Percentiles rank a stretch among this genome's conserved stretches.
Conservation (phyloP, 225 moss, liverwort and hornwort species). For the Polytrichum commune region DNA sequence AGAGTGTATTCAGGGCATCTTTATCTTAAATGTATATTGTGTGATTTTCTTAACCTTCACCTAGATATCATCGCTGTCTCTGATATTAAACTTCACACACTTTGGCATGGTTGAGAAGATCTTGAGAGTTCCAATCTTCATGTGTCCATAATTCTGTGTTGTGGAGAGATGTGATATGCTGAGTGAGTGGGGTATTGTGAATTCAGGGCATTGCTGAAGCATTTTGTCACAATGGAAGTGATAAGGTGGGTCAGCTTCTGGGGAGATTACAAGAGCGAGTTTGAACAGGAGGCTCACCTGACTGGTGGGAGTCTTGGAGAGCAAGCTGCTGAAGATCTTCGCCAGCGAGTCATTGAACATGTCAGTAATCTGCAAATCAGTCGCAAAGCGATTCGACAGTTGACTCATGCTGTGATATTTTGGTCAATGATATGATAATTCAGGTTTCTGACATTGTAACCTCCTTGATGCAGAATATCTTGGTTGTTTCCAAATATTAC, state of each 20-base stretch:
- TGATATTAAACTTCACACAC: too few relatives aligned
- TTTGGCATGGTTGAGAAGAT: too few relatives aligned
- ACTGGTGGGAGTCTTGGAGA: constrained; percentile 83
- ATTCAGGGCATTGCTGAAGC: constrained; percentile 87
- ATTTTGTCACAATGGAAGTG: constrained; percentile 67
- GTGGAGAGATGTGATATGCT: too few relatives aligned
- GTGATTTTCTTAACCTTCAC: too few relatives aligned
- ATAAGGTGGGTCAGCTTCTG: constrained; percentile 58
- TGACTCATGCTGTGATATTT: too few relatives aligned
- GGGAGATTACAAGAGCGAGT: constrained; percentile 79
- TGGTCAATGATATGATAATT: too few relatives aligned
- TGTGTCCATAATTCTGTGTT: too few relatives aligned
- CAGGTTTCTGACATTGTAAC: not conserved
- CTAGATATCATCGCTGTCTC: too few relatives aligned
- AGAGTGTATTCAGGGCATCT: too few relatives aligned
- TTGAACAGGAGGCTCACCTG: constrained; percentile 69
- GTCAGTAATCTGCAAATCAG: constrained; percentile 30
- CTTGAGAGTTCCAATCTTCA: too few relatives aligned
- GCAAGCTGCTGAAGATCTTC: constrained; percentile 82
- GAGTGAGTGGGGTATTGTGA: constrained; percentile 1
- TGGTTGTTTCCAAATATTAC: constrained; percentile 99
- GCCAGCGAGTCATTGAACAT: constrained; percentile 97
- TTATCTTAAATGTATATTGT: too few relatives aligned
- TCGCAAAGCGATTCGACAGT: too few relatives aligned
- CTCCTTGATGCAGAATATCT: constrained; percentile 66